Conservation (phyloP, 1,284 basidiomycete species). For the Golubevia pallescens region DNA sequence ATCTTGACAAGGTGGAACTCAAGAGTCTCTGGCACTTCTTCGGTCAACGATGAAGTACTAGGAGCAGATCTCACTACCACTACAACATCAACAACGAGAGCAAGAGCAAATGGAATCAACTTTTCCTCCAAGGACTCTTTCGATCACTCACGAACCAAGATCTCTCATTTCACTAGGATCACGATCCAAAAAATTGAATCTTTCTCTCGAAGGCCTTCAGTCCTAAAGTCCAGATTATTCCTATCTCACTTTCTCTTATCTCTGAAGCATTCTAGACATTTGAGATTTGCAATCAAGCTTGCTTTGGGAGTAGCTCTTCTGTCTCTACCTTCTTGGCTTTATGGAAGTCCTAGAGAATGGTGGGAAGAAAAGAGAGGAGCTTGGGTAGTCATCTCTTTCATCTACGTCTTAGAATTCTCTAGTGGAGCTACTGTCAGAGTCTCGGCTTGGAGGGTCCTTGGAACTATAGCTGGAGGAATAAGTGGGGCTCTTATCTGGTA, state of each 20-base stretch:
- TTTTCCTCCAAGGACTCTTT: not conserved
- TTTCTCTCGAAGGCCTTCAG: conserved; percentile 6
- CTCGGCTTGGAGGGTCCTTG: conserved; percentile 65
- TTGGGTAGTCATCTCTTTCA: conserved; percentile 64
- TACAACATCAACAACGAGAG: not conserved
- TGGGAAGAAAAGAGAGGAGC: conserved; percentile 64
- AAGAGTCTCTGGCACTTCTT: conserved; percentile 8
- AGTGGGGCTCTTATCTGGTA: conserved; percentile 65
- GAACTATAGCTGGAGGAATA: conserved; percentile 66
- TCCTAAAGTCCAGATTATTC: conserved; percentile 19
- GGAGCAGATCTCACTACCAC: conserved; percentile 1
- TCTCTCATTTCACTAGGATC: conserved; percentile 9
- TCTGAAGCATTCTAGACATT: conserved; percentile 65
- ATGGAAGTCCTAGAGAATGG: conserved; percentile 54
- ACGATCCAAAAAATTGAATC: not conserved
- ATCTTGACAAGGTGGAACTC: conserved; percentile 15
- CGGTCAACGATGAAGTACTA: conserved; percentile 8
- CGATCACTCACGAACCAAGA: conserved; percentile 1
- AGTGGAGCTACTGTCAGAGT: conserved; percentile 67
- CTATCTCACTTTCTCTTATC: conserved; percentile 17
- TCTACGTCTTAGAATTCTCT: conserved; percentile 67
- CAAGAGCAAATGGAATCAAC: not conserved
- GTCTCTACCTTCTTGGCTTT: conserved; percentile 65
- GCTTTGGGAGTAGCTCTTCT: conserved; percentile 66
- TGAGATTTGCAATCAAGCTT: conserved; percentile 66